phyloP scores from a whole-genome alignment of 2,329 filamentous ascomycete genomes.

The Apiospora rasikravindrae region DNA sequence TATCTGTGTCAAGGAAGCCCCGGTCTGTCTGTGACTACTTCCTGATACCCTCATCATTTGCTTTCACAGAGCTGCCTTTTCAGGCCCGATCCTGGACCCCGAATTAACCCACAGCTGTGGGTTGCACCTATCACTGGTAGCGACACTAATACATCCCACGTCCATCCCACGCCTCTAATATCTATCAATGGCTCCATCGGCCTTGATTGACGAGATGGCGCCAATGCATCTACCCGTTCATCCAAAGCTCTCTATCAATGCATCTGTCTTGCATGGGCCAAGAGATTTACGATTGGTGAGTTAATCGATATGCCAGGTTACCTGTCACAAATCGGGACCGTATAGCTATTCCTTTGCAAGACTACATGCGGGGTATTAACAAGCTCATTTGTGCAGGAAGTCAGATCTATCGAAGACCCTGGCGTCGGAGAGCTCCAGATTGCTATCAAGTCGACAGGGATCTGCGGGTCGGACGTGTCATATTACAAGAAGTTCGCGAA shows the following conservation, averaged over 20 bases:
- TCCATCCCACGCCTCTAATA: slow-evolving; percentile 42
- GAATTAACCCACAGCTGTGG: slow-evolving; percentile 18
- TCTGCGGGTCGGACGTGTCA: slow-evolving; percentile 73
- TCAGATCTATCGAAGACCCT: slow-evolving; percentile 53
- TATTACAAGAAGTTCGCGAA: slow-evolving; percentile 78
- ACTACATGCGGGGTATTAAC: slow-evolving; percentile 25
- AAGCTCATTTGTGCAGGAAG: slow-evolving; percentile 48
- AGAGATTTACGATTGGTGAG: slow-evolving; percentile 63
- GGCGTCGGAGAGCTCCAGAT: slow-evolving; percentile 65
- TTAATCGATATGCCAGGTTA: slow-evolving; percentile 30
- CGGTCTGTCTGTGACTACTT: not conserved
- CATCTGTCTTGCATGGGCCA: slow-evolving; percentile 63
- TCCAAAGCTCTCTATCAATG: slow-evolving; percentile 53
- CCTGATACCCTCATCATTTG: not conserved
- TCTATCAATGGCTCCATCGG: slow-evolving; percentile 56
- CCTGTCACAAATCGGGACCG: slow-evolving; percentile 35
- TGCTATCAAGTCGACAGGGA: slow-evolving; percentile 67
- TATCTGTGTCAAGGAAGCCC: slow-evolving; percentile 11
- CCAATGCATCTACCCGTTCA: slow-evolving; percentile 51
- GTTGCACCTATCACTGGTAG: slow-evolving; percentile 25
- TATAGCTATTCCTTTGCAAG: slow-evolving; percentile 19
- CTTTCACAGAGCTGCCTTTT: not conserved
- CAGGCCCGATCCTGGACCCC: slow-evolving; percentile 18
- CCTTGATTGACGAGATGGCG: slow-evolving; percentile 46
- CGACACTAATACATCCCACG: slow-evolving; percentile 34